Conservation (phyloP, 148 eudicot genomes). For the Persicaria tinctoria region DNA sequence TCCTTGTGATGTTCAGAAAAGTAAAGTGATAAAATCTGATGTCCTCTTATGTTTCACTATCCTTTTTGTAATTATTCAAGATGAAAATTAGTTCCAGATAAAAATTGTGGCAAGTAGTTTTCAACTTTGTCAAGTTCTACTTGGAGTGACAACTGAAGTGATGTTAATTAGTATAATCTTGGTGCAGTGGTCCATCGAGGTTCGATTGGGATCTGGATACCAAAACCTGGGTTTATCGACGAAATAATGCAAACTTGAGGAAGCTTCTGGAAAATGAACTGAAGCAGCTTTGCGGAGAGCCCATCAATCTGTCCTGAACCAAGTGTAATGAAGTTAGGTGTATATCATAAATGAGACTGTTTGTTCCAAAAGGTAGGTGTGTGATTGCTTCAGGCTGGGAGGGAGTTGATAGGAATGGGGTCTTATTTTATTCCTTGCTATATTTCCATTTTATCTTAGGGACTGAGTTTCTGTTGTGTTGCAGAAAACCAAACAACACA, state of each 20-base stretch:
- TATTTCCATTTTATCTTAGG: too few relatives aligned
- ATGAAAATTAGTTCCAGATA: too few relatives aligned
- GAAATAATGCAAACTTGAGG: constrained; percentile 38
- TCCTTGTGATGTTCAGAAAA: neutral
- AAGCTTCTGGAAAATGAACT: constrained; percentile 49
- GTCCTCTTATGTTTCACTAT: neutral
- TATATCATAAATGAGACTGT: neutral
- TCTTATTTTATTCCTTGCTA: too few relatives aligned
- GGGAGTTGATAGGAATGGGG: too few relatives aligned
- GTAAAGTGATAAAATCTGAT: too few relatives aligned
- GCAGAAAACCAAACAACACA: too few relatives aligned
- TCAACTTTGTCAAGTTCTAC: neutral
- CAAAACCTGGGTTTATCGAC: constrained; percentile 60
- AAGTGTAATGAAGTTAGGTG: neutral
- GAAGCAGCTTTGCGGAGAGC: constrained; percentile 56
- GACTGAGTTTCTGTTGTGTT: too few relatives aligned
- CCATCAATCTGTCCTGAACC: constrained; percentile 45
- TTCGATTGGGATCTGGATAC: constrained; percentile 64
- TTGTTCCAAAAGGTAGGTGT: too few relatives aligned
- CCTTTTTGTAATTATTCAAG: too few relatives aligned
- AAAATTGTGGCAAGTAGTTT: too few relatives aligned
- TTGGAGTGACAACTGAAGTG: constrained; percentile 1
- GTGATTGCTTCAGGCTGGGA: too few relatives aligned
- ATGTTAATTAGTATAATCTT: neutral
- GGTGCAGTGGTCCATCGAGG: constrained; percentile 70